Percentiles rank a stretch among this genome's conserved stretches.
These are phyloP conservation scores for Blepharisma japonicum DNA, from an alignment of 73 alveolate species.

Conservation along the genomic window DNA sequence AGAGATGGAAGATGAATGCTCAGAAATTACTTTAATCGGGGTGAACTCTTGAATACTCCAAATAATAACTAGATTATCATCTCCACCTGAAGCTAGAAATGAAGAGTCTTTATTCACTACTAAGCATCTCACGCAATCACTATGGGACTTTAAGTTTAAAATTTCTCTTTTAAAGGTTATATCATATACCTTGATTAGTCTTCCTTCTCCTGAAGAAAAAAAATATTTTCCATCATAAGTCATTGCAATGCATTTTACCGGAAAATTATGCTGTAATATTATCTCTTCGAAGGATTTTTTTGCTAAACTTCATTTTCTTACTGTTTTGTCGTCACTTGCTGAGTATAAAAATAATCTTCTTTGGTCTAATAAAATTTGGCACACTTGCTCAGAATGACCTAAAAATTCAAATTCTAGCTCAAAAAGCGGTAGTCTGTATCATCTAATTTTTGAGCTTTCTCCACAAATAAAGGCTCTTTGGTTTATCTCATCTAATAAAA, in stretches of 20 bases:
- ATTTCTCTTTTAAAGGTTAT: background rate
- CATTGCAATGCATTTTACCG: background rate
- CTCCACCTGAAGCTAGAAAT: constrained; percentile 25
- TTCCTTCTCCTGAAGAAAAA: constrained; percentile 14
- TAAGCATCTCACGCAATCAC: background rate
- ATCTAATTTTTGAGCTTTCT: background rate
- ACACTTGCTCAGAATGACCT: constrained; percentile 8
- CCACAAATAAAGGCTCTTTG: constrained; percentile 10
- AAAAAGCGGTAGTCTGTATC: background rate
- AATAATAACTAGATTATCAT: constrained; percentile 14
- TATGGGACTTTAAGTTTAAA: constrained; percentile 14
- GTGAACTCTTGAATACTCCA: constrained; percentile 21
- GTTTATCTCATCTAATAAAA: background rate
- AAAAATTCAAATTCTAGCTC: background rate
- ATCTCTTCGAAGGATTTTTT: background rate
- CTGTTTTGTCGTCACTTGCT: constrained; percentile 3
- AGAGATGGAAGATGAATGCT: background rate
- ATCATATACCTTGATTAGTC: background rate
- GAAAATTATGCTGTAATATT: background rate
- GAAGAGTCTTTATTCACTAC: background rate
- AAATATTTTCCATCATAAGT: background rate
- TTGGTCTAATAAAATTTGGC: background rate
- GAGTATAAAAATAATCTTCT: background rate
- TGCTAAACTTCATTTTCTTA: background rate
- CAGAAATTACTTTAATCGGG: constrained; percentile 8